A percentile compares a stretch with the other conserved stretches of the same genome.
These are phyloP conservation scores for Ilex asprella DNA, from an alignment of 257 asterid genomes.

Conservation along the genomic window DNA sequence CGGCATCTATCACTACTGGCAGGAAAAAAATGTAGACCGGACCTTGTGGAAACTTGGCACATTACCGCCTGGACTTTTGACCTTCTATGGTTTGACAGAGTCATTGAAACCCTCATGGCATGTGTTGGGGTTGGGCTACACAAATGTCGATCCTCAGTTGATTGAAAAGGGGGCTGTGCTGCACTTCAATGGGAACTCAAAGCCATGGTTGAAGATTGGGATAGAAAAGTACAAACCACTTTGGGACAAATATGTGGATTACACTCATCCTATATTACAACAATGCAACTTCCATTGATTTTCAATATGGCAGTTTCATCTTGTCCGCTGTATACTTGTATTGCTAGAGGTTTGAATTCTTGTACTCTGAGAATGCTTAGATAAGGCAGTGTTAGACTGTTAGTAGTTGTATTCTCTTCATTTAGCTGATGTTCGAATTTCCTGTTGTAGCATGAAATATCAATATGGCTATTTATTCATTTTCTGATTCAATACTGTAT, in stretches of 20 bases:
- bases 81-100: slow-evolving; percentile 57
- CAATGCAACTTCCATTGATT: neutral
- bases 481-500: too few species aligned
- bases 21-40: slow-evolving; percentile 51
- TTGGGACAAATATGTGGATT: slow-evolving; percentile 48
- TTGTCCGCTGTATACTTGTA: too few species aligned
- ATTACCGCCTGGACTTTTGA: slow-evolving; percentile 55
- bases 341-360: too few species aligned
- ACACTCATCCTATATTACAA: neutral
- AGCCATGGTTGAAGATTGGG: slow-evolving; percentile 71
- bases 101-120: slow-evolving; percentile 58
- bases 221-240: slow-evolving; percentile 59
- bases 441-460: too few species aligned
- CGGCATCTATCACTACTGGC: neutral
- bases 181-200: slow-evolving; percentile 62
- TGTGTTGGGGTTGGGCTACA: slow-evolving; percentile 58
- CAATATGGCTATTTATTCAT: too few species aligned
- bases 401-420: too few species aligned
- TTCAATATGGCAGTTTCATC: too few species aligned
- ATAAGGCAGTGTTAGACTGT: too few species aligned
- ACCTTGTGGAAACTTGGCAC: slow-evolving; percentile 67
- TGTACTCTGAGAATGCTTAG: too few species aligned
- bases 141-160: slow-evolving; percentile 44
- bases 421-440: too few species aligned
- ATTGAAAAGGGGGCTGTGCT: slow-evolving; percentile 58